Conservation (phyloP, 2,329 filamentous ascomycete genomes). For the Colletotrichum graminicola region DNA sequence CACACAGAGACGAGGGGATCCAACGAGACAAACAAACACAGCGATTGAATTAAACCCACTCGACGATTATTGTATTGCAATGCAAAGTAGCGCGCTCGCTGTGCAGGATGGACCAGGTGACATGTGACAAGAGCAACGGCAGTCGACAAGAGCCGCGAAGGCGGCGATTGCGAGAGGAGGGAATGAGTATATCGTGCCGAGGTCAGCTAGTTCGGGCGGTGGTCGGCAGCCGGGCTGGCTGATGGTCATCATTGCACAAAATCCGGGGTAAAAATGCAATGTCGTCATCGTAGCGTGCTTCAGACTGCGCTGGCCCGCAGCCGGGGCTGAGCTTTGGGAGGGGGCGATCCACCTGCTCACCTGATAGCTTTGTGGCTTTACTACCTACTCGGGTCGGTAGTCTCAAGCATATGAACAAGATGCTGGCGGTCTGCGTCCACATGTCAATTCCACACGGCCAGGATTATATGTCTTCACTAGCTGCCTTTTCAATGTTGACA, state of each 20-base stretch:
- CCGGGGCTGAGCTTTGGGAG: neutral
- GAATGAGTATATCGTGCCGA: neutral
- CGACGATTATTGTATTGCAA: neutral
- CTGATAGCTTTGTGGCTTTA: slow-evolving; percentile 4
- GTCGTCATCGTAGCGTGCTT: slow-evolving; percentile 16
- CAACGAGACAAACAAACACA: neutral
- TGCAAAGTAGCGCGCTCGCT: neutral
- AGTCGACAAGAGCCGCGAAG: neutral
- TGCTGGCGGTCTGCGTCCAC: neutral
- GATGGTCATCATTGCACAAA: neutral
- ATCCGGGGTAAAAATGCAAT: slow-evolving; percentile 21
- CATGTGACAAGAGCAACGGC: neutral
- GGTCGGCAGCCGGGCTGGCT: neutral
- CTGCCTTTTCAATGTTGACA: neutral
- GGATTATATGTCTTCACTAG: neutral
- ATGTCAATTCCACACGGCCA: neutral
- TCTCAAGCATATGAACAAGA: neutral
- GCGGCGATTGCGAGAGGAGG: neutral
- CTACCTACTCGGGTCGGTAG: neutral
- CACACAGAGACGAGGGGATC: neutral
- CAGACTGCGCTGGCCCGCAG: slow-evolving; percentile 5
- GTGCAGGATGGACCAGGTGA: neutral
- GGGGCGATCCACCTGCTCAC: neutral
- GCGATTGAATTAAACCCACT: neutral
- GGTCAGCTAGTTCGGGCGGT: slow-evolving; percentile 11